These are phyloP conservation scores for Phaeotremella skinneri DNA, from an alignment of 768 basidiomycete genomes.

Conservation along the genomic window DNA sequence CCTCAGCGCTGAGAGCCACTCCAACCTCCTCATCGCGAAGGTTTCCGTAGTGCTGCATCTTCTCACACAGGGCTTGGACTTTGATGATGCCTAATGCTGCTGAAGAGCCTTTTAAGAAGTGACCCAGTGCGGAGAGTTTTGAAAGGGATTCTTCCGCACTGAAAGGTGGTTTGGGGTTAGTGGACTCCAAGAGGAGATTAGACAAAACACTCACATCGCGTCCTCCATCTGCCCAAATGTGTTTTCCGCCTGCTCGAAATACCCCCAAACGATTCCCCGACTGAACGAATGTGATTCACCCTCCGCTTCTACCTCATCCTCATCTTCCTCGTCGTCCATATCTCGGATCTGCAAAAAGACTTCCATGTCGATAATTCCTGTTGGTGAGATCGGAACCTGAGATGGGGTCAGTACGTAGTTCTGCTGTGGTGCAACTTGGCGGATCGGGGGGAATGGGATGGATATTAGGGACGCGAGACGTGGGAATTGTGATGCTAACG, in stretches of 20 bases:
- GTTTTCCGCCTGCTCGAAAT: constrained; percentile 71
- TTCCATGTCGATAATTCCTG: constrained; percentile 67
- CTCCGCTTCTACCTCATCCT: constrained; percentile 61
- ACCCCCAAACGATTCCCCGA: constrained; percentile 70
- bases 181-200: constrained; percentile 8
- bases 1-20: constrained; percentile 32
- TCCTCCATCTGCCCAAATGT: constrained; percentile 78
- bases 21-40: constrained; percentile 58
- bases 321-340: constrained; percentile 58
- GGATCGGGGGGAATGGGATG: too few relatives aligned
- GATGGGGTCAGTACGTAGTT: too few relatives aligned
- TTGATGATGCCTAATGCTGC: constrained; percentile 81
- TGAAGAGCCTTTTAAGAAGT: constrained; percentile 96
- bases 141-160: constrained; percentile 64
- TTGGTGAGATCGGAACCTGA: constrained; percentile 23
- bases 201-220: constrained; percentile 63
- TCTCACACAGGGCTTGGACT: constrained; percentile 82
- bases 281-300: constrained; percentile 69
- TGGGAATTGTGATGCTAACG: too few relatives aligned
- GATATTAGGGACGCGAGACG: too few relatives aligned
- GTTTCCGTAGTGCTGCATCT: constrained; percentile 83
- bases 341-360: constrained; percentile 84
- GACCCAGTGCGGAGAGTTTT: constrained; percentile 71
- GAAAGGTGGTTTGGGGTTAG: constrained; percentile 18
- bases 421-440: too few relatives aligned